Evolutionary conservation across 495 filamentous ascomycete genomes (phyloP), one percentile per base, ranked within the genome.

Genomic region (Ramalina intermedia): DNA sequence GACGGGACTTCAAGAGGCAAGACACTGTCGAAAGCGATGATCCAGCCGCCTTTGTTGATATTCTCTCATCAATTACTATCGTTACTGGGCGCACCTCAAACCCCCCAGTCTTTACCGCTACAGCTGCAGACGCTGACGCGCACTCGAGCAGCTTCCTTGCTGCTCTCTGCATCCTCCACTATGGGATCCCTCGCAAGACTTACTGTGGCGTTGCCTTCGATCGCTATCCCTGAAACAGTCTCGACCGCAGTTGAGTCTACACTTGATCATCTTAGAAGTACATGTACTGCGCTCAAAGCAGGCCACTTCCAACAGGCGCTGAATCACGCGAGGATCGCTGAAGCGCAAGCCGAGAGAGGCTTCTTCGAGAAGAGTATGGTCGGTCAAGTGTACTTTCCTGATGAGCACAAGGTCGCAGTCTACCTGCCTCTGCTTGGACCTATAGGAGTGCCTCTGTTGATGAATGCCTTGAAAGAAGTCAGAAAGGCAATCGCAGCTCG

Each of bases 311-410:
- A 73, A 16, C 76, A 76, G 6, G 82, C 82, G 0, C 69, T 98
- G 33, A 78, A 79, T 45, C 80, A 85, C 60, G 88, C 88, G 1
- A 72, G 83, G 7, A 79, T 89, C 14, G 93, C 93, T 6, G 88
- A 94, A 61, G 74, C 73, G 2, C 85, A 93, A 58, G 91, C 87
- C 0, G 93, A 98, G 65, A 81, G 82, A 45, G 91, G 88, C 3
- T 98, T 98, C 64, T 98, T 98, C 57, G 93, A 98, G 69, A 94
- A 93, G 64, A 93, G 84, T 58, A 98, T 98, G 91, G 91, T 98
- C 38, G 91, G 91, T 1, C 91, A 96, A 66, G 81, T 96, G 52
- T 96, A 85, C 75, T 98, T 87, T 63, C 91, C 91, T 2, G 93
- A 98, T 59, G 91, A 98, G 66, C 91, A 98, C 59, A 98, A 96